phyloP scores from a whole-genome alignment of 352 stramenopile species.

The Globisporangium cystogenes region DNA sequence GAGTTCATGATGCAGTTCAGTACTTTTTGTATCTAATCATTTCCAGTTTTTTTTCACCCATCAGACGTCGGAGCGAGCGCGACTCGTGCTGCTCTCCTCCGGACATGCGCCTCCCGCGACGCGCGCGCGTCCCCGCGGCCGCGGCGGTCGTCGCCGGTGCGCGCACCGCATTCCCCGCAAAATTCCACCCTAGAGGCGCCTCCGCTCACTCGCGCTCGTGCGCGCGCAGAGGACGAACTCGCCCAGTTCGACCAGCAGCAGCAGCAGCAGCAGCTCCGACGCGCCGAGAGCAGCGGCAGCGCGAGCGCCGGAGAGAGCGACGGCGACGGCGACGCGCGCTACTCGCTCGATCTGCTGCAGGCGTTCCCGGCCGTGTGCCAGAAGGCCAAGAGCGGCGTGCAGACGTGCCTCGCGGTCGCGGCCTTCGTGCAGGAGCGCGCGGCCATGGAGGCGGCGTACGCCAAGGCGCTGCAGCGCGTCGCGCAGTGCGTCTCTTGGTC shows the following conservation, averaged over 20 bases:
- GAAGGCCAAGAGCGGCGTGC: conserved; percentile 71
- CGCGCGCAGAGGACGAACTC: neutral
- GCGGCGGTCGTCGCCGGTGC: neutral
- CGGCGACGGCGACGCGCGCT: conserved; percentile 11
- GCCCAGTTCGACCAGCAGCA: too few species aligned
- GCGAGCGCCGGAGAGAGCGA: neutral
- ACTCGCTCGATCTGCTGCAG: conserved; percentile 68
- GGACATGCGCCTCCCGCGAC: neutral
- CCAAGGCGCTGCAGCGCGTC: conserved; percentile 50
- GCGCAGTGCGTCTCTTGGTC: conserved; percentile 32
- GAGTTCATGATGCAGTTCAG: too few species aligned
- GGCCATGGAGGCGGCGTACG: conserved; percentile 52
- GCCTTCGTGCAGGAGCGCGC: conserved; percentile 57
- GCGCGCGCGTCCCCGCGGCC: neutral
- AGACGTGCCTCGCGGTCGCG: conserved; percentile 68
- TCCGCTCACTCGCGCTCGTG: neutral
- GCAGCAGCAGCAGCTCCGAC: neutral
- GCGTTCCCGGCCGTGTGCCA: conserved; percentile 66
- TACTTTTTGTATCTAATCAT: neutral
- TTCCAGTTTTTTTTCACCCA: neutral
- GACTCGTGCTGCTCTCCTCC: neutral
- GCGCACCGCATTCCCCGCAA: neutral
- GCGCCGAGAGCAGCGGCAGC: neutral
- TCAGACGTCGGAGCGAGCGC: neutral
- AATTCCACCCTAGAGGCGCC: neutral